phyloP scores from a whole-genome alignment of 2,329 filamentous ascomycete genomes.

The Furcasterigmium furcatum region DNA sequence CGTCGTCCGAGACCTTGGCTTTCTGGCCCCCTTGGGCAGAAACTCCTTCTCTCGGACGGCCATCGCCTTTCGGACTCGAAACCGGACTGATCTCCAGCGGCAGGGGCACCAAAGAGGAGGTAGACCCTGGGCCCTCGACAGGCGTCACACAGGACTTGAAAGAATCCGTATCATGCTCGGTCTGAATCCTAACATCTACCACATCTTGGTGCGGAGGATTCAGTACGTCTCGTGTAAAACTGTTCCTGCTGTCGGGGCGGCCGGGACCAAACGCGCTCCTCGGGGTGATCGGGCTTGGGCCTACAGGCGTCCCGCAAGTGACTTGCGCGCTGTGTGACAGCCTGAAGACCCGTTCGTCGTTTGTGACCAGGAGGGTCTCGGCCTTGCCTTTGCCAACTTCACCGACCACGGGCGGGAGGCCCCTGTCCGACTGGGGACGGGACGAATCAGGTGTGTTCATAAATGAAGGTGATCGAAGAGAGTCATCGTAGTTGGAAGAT shows the following conservation, averaged over 20 bases:
- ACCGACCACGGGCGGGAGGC: conserved; percentile 14
- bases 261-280: neutral
- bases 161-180: conserved; percentile 9
- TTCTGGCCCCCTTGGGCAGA: neutral
- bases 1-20: neutral
- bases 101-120: conserved; percentile 1
- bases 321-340: conserved; percentile 3
- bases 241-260: too few species aligned
- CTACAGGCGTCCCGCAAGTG: neutral
- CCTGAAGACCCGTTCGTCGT: conserved; percentile 10
- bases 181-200: neutral
- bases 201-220: neutral
- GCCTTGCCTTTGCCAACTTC: conserved; percentile 9
- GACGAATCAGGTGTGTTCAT: conserved; percentile 36
- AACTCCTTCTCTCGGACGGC: too few species aligned
- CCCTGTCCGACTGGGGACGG: conserved; percentile 35
- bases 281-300: neutral
- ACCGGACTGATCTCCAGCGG: conserved; percentile 5
- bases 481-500: conserved; percentile 31
- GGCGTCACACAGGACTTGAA: conserved; percentile 8
- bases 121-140: conserved; percentile 2
- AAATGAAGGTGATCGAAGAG: conserved; percentile 24
- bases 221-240: too few species aligned
- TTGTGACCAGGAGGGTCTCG: conserved; percentile 7
- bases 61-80: conserved; percentile 3